These are phyloP conservation scores for Hyaloscypha bicolor DNA, from an alignment of 495 filamentous ascomycete genomes.

Conservation along the genomic window DNA sequence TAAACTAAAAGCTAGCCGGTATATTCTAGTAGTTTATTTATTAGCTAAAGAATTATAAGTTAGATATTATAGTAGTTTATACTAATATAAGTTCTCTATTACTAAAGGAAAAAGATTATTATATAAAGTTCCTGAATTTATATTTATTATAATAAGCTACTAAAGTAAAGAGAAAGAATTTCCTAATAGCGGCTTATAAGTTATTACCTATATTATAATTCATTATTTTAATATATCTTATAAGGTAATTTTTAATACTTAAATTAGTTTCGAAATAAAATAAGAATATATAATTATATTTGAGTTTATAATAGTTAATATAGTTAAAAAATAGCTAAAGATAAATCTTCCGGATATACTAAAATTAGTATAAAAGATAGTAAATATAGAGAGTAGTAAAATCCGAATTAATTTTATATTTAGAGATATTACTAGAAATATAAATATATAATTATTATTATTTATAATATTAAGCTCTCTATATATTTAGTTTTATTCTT, in stretches of 20 bases:
- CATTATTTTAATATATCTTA: no score
- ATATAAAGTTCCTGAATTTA: slow-evolving; percentile 28
- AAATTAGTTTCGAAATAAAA: slow-evolving; percentile 29
- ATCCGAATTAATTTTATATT: slow-evolving; percentile 1
- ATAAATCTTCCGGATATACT: slow-evolving; percentile 4
- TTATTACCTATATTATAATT: slow-evolving; percentile 28
- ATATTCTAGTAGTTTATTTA: no score
- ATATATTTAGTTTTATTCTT: slow-evolving; percentile 17
- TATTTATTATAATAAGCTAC: slow-evolving; percentile 26
- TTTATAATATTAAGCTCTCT: slow-evolving; percentile 3
- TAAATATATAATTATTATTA: slow-evolving; percentile 19
- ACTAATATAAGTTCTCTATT: slow-evolving; percentile 28
- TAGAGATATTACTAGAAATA: slow-evolving; percentile 12
- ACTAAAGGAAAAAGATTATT: slow-evolving; percentile 31
- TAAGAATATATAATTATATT: slow-evolving; percentile 32
- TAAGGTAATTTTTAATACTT: no score
- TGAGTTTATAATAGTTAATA: slow-evolving; percentile 19
- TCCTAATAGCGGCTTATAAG: slow-evolving; percentile 33
- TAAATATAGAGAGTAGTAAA: slow-evolving; percentile 14
- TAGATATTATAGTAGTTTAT: slow-evolving; percentile 27
- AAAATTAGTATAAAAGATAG: slow-evolving; percentile 5
- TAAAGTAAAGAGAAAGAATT: slow-evolving; percentile 31
- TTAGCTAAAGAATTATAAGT: no score
- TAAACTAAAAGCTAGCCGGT: no score
- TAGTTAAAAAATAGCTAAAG: slow-evolving; percentile 8